Conservation (phyloP, 306 rosid genomes). For the Cicer judaicum region DNA sequence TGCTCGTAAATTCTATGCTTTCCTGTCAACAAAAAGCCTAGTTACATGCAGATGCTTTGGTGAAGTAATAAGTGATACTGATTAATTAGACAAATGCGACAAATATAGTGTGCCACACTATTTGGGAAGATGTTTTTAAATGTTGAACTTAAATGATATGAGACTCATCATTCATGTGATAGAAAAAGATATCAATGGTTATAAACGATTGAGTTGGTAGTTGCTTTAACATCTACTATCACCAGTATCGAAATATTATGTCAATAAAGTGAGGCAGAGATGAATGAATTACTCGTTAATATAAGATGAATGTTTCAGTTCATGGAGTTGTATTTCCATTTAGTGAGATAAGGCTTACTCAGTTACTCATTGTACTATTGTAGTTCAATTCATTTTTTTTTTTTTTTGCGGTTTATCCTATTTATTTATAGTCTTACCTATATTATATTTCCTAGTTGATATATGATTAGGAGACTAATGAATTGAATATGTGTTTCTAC, state of each 20-base stretch:
- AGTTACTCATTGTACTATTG: neutral
- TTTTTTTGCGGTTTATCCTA: neutral
- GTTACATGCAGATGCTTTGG: constrained; percentile 27
- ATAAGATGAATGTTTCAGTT: neutral
- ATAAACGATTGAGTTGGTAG: too few relatives aligned
- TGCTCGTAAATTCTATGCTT: neutral
- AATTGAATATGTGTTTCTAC: constrained; percentile 5
- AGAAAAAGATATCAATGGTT: too few relatives aligned
- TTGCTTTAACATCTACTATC: neutral
- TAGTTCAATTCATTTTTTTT: neutral
- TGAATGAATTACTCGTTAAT: neutral
- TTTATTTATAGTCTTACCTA: neutral
- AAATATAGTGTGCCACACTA: neutral
- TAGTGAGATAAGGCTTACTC: neutral
- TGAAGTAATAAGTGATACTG: neutral
- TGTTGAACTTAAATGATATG: too few relatives aligned
- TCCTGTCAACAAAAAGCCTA: constrained; percentile 14
- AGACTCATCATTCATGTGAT: too few relatives aligned
- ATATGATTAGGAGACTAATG: constrained; percentile 2
- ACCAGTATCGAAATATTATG: neutral
- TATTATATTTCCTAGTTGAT: neutral
- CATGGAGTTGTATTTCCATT: neutral
- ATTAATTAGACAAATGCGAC: neutral
- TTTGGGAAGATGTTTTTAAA: neutral
- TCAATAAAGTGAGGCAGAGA: neutral